Conservation (phyloP, 306 rosid genomes). For the Prunus salicina region DNA sequence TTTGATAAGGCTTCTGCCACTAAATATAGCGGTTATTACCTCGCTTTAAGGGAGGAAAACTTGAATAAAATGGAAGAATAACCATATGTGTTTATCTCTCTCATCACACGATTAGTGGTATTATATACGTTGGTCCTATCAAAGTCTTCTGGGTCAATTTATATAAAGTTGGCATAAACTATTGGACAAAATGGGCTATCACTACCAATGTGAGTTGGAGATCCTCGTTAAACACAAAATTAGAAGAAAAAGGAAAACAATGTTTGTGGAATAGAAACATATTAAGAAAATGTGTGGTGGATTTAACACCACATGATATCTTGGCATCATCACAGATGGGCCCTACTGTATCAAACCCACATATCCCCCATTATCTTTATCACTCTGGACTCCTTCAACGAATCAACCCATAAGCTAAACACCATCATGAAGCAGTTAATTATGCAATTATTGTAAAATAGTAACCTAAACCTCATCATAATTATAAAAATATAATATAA, state of each 20-base stretch:
- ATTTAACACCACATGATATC: constrained; percentile 24
- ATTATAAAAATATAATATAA: neutral
- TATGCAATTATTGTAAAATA: constrained; percentile 35
- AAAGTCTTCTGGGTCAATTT: neutral
- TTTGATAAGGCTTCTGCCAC: neutral
- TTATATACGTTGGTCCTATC: neutral
- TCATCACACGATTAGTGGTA: neutral
- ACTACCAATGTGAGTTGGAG: neutral
- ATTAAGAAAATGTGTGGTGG: neutral
- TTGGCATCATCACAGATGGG: constrained; percentile 30
- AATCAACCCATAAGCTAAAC: constrained; percentile 34
- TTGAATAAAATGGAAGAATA: no score
- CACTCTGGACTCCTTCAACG: constrained; percentile 46
- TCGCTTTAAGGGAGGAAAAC: no score
- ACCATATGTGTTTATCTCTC: neutral
- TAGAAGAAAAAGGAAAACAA: neutral
- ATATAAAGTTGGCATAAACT: neutral
- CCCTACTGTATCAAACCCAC: constrained; percentile 29
- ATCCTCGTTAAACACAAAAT: neutral
- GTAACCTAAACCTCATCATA: constrained; percentile 30
- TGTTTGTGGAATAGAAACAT: neutral
- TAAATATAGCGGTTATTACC: no score
- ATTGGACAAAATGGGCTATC: constrained; percentile 1
- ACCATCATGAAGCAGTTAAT: constrained; percentile 28
- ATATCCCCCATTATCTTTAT: constrained; percentile 31